These are phyloP conservation scores for Epichloe uncinata DNA, from an alignment of 2,329 filamentous ascomycete species.

Conservation along the genomic window DNA sequence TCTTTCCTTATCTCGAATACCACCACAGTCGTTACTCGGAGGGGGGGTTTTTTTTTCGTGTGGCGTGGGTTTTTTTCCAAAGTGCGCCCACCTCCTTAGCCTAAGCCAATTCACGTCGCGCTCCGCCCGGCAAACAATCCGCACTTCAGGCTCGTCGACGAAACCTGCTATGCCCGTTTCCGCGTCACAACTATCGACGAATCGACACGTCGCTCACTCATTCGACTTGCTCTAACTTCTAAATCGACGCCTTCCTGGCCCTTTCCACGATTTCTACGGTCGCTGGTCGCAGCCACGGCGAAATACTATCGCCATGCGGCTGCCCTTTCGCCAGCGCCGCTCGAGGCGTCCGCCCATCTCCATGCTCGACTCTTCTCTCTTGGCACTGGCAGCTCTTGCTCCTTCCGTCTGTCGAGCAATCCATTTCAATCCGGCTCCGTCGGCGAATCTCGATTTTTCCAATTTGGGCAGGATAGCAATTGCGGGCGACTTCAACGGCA, in stretches of 20 bases:
- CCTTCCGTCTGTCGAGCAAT: constrained; percentile 34
- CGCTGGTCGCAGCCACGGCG: constrained; percentile 4
- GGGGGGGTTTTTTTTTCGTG: background rate
- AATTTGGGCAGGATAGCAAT: constrained; percentile 73
- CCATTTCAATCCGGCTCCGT: constrained; percentile 47
- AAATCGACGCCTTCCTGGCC: background rate
- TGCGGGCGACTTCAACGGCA: constrained; percentile 78
- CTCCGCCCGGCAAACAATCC: background rate
- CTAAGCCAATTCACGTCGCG: background rate
- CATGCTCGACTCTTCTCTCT: constrained; percentile 17
- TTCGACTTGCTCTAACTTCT: background rate
- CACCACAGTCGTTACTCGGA: constrained; percentile 1
- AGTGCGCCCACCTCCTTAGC: background rate
- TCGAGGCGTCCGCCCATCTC: constrained; percentile 23
- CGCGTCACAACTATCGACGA: background rate
- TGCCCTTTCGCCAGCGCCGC: constrained; percentile 29
- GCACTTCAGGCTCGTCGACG: background rate
- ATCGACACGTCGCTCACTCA: background rate
- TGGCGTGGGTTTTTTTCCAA: background rate
- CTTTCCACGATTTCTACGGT: background rate
- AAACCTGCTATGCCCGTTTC: constrained; percentile 5
- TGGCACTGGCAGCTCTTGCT: constrained; percentile 28
- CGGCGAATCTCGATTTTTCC: constrained; percentile 63
- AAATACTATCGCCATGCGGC: constrained; percentile 31
- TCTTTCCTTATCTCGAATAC: constrained; percentile 2